These are phyloP conservation scores for Cyanidioschyzon merolae DNA, from an alignment of 23 red algal genomes.

Conservation along the genomic window DNA sequence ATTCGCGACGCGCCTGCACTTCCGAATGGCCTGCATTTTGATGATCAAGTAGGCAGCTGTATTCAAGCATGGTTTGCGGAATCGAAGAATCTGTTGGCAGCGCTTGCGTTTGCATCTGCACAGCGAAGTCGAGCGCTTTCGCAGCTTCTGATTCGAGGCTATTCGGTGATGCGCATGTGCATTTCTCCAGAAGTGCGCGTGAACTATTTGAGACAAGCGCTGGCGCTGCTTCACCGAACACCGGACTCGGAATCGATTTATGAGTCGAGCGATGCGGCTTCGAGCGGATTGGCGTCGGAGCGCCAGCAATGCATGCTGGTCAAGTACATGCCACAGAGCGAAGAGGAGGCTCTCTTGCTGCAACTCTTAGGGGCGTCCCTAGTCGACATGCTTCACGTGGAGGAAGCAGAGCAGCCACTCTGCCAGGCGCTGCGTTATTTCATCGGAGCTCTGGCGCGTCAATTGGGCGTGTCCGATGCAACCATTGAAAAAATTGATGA, in stretches of 20 bases:
- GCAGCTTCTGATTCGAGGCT: background rate
- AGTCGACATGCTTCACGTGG: background rate
- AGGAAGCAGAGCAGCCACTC: background rate
- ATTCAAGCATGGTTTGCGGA: background rate
- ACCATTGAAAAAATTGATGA: background rate
- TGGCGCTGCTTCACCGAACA: background rate
- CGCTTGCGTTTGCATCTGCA: background rate
- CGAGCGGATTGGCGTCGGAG: background rate
- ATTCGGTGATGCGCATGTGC: background rate
- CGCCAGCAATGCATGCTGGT: constrained; percentile 11
- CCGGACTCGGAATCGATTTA: background rate
- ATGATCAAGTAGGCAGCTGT: background rate
- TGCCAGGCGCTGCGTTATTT: constrained; percentile 5
- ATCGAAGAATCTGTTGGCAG: background rate
- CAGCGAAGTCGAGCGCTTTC: background rate
- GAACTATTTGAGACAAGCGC: background rate
- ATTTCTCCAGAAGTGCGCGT: background rate
- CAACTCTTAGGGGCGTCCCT: background rate
- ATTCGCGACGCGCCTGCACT: background rate
- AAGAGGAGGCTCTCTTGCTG: background rate
- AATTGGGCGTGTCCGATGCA: background rate
- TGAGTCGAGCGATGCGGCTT: background rate
- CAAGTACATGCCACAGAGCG: background rate
- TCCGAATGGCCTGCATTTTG: background rate
- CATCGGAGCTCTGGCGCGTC: background rate